These are phyloP conservation scores for Gynandropsis gynandra DNA, from an alignment of 345 rosid genomes.

Conservation along the genomic window DNA sequence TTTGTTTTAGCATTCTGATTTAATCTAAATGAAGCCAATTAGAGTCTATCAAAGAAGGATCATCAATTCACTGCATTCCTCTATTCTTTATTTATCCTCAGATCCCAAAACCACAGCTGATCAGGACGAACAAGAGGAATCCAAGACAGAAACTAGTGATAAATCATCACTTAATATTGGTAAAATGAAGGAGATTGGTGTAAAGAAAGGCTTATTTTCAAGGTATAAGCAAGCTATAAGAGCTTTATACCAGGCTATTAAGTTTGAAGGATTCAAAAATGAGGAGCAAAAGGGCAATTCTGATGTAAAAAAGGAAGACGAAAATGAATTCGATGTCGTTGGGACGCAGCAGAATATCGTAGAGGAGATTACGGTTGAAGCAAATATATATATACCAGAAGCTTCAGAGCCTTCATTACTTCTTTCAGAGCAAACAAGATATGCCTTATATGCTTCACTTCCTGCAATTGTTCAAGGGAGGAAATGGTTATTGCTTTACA, in stretches of 20 bases:
- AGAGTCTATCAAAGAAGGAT: constrained; percentile 47
- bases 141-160: constrained; percentile 34
- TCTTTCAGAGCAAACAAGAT: constrained; percentile 58
- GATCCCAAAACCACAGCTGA: constrained; percentile 23
- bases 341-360: constrained; percentile 41
- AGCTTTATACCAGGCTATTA: constrained; percentile 48
- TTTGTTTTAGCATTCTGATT: no score
- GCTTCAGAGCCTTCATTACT: constrained; percentile 82
- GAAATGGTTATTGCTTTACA: constrained; percentile 90
- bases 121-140: constrained; percentile 23
- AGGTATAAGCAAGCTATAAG: constrained; percentile 66
- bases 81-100: constrained; percentile 64
- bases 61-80: constrained; percentile 91
- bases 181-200: constrained; percentile 43
- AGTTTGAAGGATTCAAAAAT: constrained; percentile 34
- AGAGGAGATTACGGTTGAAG: constrained; percentile 28
- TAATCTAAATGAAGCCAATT: constrained; percentile 40
- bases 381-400: constrained; percentile 25
- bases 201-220: constrained; percentile 58
- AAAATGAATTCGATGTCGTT: constrained; percentile 38
- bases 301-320: constrained; percentile 33
- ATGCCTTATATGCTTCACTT: constrained; percentile 56
- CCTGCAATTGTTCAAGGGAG: constrained; percentile 88
- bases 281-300: constrained; percentile 38
- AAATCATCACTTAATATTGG: constrained; percentile 27